These are phyloP conservation scores for Alternaria arbusti DNA, from an alignment of 2,329 filamentous ascomycete species.

Conservation along the genomic window DNA sequence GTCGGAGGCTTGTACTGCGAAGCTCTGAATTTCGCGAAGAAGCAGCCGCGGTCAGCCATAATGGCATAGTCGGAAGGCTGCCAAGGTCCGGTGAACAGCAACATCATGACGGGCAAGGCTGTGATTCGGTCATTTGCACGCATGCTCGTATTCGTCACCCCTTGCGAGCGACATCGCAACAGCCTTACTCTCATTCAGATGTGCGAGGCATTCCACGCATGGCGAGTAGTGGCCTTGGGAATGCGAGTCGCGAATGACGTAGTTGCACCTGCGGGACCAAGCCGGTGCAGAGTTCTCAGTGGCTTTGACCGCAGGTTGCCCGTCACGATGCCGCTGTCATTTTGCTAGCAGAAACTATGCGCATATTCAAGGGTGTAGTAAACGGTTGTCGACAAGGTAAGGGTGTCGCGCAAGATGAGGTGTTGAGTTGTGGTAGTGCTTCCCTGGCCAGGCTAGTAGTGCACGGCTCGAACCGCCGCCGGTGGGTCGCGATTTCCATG, in stretches of 20 bases:
- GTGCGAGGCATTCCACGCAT: background rate
- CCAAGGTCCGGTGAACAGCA: constrained; percentile 26
- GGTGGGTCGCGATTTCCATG: constrained; percentile 16
- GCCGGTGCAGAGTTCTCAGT: background rate
- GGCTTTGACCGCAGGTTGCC: constrained; percentile 6
- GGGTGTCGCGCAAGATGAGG: constrained; percentile 12
- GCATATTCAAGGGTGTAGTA: constrained; percentile 1
- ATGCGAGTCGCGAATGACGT: constrained; percentile 6
- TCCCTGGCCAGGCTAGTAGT: constrained; percentile 12
- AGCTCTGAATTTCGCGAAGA: background rate
- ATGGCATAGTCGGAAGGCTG: background rate
- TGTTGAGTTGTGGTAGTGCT: constrained; percentile 3
- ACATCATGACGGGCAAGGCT: background rate
- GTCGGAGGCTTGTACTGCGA: background rate
- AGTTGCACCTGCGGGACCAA: background rate
- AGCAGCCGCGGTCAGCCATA: constrained; percentile 4
- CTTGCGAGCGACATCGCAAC: background rate
- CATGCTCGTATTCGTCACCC: background rate
- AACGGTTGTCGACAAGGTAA: constrained; percentile 7
- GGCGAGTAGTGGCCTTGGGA: background rate
- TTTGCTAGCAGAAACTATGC: background rate
- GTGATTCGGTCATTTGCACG: background rate
- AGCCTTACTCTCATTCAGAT: background rate
- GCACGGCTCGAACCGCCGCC: constrained; percentile 18
- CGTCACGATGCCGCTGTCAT: constrained; percentile 1